Evolutionary conservation across 306 rosid genomes (phyloP).

Genomic region (Trifolium subterraneum): DNA sequence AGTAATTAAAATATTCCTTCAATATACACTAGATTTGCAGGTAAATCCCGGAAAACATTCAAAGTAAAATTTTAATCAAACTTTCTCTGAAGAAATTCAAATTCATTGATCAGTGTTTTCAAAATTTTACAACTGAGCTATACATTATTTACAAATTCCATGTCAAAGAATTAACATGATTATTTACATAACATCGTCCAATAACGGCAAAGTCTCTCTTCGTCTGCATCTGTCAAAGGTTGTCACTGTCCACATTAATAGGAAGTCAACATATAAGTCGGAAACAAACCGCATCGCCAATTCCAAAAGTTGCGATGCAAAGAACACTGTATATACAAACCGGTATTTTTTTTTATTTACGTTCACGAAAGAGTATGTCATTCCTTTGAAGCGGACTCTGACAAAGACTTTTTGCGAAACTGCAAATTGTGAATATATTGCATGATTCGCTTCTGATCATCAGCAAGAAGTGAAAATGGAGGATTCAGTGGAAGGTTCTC

Average conservation of each 20-base stretch:
- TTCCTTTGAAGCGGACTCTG: conserved; percentile 52
- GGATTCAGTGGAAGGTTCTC: conserved; percentile 72
- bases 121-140: conserved; percentile 30
- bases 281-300: conserved; percentile 35
- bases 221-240: conserved; percentile 35
- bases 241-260: conserved; percentile 17
- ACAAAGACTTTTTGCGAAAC: conserved; percentile 49
- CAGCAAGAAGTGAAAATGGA: conserved; percentile 63
- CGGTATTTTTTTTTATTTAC: conserved; percentile 52
- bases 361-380: conserved; percentile 33
- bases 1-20: background rate
- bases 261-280: conserved; percentile 27
- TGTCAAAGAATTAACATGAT: conserved; percentile 46
- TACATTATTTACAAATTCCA: conserved; percentile 47
- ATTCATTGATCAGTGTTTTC: conserved; percentile 35
- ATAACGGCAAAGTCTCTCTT: conserved; percentile 39
- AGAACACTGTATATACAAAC: conserved; percentile 43
- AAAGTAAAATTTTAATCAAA: conserved; percentile 1
- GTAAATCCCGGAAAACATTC: background rate
- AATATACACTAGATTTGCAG: background rate
- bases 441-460: conserved; percentile 66
- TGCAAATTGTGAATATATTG: conserved; percentile 65
- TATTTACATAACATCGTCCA: conserved; percentile 50
- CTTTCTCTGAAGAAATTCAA: background rate
- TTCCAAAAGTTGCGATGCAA: conserved; percentile 41